Evolutionary conservation across 2,329 filamentous ascomycete species (phyloP).

Genomic region (Karstenula rhodostoma): DNA sequence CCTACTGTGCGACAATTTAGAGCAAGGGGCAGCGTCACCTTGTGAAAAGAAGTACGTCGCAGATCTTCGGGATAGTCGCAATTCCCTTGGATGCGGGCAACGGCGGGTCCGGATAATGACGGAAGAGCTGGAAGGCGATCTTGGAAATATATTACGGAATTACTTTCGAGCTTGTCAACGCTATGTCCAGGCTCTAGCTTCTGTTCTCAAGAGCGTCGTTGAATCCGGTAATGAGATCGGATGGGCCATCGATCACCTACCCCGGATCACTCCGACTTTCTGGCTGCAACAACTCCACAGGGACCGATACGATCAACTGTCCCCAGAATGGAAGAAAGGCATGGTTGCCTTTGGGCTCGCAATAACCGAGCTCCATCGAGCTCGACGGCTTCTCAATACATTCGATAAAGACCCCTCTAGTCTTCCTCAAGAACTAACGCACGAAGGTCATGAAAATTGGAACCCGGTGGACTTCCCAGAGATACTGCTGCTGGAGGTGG

Average conservation of each 20-base stretch:
- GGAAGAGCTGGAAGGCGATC: neutral
- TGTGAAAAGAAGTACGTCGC: conserved; percentile 34
- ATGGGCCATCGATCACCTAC: conserved; percentile 18
- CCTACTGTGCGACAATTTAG: neutral
- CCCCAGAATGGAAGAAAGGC: conserved; percentile 30
- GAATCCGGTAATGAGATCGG: conserved; percentile 12
- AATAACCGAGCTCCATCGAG: conserved; percentile 40
- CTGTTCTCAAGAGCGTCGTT: conserved; percentile 13
- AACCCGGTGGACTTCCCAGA: conserved; percentile 62
- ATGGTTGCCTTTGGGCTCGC: conserved; percentile 38
- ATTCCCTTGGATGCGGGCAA: conserved; percentile 20
- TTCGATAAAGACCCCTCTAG: conserved; percentile 26
- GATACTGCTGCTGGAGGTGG: conserved; percentile 70
- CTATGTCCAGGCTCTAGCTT: conserved; percentile 20
- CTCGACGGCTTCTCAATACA: conserved; percentile 31
- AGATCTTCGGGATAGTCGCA: conserved; percentile 27
- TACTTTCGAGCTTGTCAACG: conserved; percentile 25
- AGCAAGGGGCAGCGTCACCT: neutral
- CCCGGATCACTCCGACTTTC: conserved; percentile 32
- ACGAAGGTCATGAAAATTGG: conserved; percentile 66
- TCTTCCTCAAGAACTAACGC: conserved; percentile 50
- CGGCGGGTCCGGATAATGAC: neutral
- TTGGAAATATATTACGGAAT: conserved; percentile 8
- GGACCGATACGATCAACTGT: conserved; percentile 24
- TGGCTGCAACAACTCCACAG: conserved; percentile 36